Percentiles rank a stretch among this genome's conserved stretches.
These are phyloP conservation scores for Backusella circina DNA, from an alignment of 192 early-diverging fungal genomes.

Conservation along the genomic window DNA sequence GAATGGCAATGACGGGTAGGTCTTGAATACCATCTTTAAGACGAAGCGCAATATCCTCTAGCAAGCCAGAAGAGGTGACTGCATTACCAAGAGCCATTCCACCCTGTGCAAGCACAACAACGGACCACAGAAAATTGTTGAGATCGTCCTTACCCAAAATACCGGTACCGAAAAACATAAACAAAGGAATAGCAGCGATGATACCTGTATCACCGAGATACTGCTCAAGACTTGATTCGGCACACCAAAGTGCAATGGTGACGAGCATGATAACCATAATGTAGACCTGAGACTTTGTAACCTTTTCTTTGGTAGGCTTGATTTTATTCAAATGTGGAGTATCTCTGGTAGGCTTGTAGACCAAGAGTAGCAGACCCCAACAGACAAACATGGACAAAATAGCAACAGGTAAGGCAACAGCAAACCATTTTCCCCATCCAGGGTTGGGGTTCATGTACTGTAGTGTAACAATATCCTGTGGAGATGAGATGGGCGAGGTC, in stretches of 20 bases:
- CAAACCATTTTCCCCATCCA: slow-evolving; percentile 70
- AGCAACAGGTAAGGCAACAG: slow-evolving; percentile 61
- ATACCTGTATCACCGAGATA: slow-evolving; percentile 71
- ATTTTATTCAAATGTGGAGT: slow-evolving; percentile 43
- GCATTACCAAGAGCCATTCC: slow-evolving; percentile 74
- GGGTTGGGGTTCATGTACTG: slow-evolving; percentile 68
- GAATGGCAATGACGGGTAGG: slow-evolving; percentile 48
- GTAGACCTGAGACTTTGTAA: slow-evolving; percentile 50
- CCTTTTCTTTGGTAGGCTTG: slow-evolving; percentile 37
- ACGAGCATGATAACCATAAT: slow-evolving; percentile 52
- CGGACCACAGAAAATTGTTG: slow-evolving; percentile 61
- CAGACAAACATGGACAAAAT: slow-evolving; percentile 57
- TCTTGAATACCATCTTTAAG: slow-evolving; percentile 51
- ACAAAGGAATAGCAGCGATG: slow-evolving; percentile 66
- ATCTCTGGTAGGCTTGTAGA: slow-evolving; percentile 58
- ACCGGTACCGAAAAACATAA: slow-evolving; percentile 70
- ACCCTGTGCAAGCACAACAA: slow-evolving; percentile 68
- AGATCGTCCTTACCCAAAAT: slow-evolving; percentile 73
- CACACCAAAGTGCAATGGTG: slow-evolving; percentile 74
- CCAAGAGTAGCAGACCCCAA: slow-evolving; percentile 59
- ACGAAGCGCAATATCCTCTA: slow-evolving; percentile 54
- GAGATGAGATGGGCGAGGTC: slow-evolving; percentile 76
- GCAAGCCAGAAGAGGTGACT: slow-evolving; percentile 67
- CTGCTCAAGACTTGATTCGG: slow-evolving; percentile 50
- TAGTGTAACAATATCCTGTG: slow-evolving; percentile 77